Percentiles rank a stretch among this genome's conserved stretches.
phyloP scores from a whole-genome alignment of 2,329 filamentous ascomycete genomes.

The Hypoxylon sp. region DNA sequence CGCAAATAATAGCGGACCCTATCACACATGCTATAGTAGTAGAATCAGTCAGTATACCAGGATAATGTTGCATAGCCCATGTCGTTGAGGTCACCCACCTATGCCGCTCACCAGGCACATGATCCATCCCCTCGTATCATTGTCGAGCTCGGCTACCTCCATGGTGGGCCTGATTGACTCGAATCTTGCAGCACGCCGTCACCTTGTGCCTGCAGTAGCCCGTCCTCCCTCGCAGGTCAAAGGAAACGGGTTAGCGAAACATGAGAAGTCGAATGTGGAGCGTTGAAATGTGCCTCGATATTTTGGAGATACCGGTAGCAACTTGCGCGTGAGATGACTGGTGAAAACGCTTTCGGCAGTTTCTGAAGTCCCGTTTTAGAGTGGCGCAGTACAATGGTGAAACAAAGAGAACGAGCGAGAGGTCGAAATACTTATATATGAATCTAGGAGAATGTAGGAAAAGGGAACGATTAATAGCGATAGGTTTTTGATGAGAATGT shows the following conservation, averaged over 20 bases:
- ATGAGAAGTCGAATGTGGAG: slow-evolving; percentile 27
- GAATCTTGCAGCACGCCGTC: slow-evolving; percentile 39
- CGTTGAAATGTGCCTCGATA: slow-evolving; percentile 7
- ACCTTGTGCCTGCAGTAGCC: slow-evolving; percentile 42
- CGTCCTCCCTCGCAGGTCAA: slow-evolving; percentile 36
- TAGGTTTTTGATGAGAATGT: slow-evolving; percentile 12
- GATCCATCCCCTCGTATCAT: slow-evolving; percentile 94
- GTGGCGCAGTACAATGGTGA: slow-evolving; percentile 1
- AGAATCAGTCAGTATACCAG: slow-evolving; percentile 29
- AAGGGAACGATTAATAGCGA: slow-evolving; percentile 12
- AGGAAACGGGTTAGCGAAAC: slow-evolving; percentile 33
- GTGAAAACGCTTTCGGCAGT: slow-evolving; percentile 39
- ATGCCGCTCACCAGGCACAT: slow-evolving; percentile 87
- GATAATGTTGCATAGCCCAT: slow-evolving; percentile 15
- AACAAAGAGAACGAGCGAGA: slow-evolving; percentile 20
- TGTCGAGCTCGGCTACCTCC: slow-evolving; percentile 67
- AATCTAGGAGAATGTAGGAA: slow-evolving; percentile 6
- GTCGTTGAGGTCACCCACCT: slow-evolving; percentile 62
- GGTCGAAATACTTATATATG: slow-evolving; percentile 5
- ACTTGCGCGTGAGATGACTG: slow-evolving; percentile 11
- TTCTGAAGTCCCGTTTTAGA: slow-evolving; percentile 14
- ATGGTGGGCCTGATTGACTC: slow-evolving; percentile 54
- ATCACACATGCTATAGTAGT: slow-evolving; percentile 71
- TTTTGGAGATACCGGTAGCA: slow-evolving; percentile 9
- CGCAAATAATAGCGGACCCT: slow-evolving; percentile 87